Evolutionary conservation across 2,329 filamentous ascomycete species (phyloP).

Genomic region (Trichophyton rubrum): DNA sequence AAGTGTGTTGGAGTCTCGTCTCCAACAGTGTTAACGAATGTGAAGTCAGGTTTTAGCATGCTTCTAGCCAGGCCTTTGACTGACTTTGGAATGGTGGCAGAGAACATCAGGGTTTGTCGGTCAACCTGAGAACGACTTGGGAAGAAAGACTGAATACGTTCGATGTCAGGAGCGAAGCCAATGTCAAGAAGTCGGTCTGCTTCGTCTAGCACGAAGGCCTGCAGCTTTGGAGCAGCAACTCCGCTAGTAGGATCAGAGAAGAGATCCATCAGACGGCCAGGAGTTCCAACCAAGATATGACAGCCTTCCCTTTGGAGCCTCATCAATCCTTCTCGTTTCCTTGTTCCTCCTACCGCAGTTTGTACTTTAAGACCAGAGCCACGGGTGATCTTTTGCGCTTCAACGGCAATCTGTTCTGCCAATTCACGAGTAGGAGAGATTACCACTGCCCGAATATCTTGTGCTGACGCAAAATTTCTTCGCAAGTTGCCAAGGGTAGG

Average conservation of each 20-base stretch:
- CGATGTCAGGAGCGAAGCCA: slow-evolving; percentile 55
- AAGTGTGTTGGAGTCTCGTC: slow-evolving; percentile 79
- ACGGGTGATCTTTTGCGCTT: slow-evolving; percentile 56
- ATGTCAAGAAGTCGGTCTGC: slow-evolving; percentile 55
- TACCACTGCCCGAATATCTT: slow-evolving; percentile 48
- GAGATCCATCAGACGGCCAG: slow-evolving; percentile 74
- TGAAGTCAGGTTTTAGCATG: slow-evolving; percentile 71
- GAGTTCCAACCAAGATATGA: slow-evolving; percentile 81
- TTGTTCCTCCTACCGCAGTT: slow-evolving; percentile 83
- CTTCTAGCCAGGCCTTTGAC: slow-evolving; percentile 67
- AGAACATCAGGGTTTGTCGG: slow-evolving; percentile 89
- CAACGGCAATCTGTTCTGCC: slow-evolving; percentile 53
- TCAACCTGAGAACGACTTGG: slow-evolving; percentile 51
- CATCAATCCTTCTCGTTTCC: slow-evolving; percentile 55
- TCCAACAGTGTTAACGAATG: slow-evolving; percentile 83
- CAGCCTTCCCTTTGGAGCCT: slow-evolving; percentile 64
- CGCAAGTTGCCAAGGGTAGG: slow-evolving; percentile 37
- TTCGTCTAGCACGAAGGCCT: slow-evolving; percentile 52
- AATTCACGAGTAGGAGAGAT: slow-evolving; percentile 52
- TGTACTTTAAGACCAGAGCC: slow-evolving; percentile 57
- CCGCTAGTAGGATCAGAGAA: slow-evolving; percentile 52
- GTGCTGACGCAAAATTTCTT: slow-evolving; percentile 16
- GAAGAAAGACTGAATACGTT: slow-evolving; percentile 48
- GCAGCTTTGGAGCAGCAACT: slow-evolving; percentile 51
- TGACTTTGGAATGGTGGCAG: slow-evolving; percentile 75